Conservation (phyloP, 2,329 filamentous ascomycete genomes). For the Leptographium procerum region DNA sequence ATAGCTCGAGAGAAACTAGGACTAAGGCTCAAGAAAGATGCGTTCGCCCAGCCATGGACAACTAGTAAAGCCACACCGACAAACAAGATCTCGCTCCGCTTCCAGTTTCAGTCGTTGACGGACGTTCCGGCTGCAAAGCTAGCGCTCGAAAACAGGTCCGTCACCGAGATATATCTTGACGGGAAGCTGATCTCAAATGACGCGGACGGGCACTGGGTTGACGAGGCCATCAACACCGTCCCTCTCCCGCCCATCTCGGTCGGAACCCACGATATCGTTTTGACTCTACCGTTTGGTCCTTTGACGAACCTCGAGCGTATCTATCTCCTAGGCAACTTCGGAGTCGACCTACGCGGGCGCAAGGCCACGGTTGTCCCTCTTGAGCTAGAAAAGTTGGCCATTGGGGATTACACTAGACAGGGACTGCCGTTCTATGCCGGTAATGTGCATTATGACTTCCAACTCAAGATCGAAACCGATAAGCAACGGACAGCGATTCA, state of each 20-base stretch:
- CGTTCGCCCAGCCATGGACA: no score
- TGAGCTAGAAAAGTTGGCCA: neutral
- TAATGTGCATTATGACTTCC: no score
- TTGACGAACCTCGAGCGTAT: neutral
- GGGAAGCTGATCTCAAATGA: no score
- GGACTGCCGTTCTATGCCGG: neutral
- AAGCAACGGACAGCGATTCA: no score
- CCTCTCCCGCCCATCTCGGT: neutral
- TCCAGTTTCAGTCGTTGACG: no score
- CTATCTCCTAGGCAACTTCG: neutral
- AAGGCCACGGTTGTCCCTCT: neutral
- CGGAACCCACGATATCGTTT: neutral
- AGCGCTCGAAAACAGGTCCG: neutral
- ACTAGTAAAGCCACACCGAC: no score
- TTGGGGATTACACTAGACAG: neutral
- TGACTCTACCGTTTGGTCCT: neutral
- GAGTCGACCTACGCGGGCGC: neutral
- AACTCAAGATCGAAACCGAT: no score
- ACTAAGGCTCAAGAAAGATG: no score
- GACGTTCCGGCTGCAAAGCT: neutral
- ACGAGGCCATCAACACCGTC: neutral
- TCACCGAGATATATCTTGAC: no score
- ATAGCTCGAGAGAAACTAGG: no score
- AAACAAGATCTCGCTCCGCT: no score
- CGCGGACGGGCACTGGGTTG: neutral